phyloP scores from a whole-genome alignment of 805 yeast genomes.

The Kluyveromyces siamensis region DNA sequence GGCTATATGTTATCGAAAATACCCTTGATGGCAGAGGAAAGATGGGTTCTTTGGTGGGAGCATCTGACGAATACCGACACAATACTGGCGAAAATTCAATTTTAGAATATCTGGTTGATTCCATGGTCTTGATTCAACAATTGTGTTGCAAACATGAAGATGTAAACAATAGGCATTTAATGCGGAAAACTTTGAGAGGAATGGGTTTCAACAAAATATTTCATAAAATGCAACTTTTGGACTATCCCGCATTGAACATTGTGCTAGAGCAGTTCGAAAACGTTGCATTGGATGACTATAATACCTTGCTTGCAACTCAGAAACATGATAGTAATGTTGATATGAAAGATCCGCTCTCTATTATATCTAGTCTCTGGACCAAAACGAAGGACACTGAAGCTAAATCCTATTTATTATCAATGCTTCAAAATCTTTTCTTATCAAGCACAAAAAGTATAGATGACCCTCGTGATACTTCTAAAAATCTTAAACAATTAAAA shows the following conservation, averaged over 20 bases:
- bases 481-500: conserved; percentile 31
- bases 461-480: conserved; percentile 19
- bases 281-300: conserved; percentile 27
- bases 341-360: conserved; percentile 53
- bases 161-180: conserved; percentile 24
- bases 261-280: conserved; percentile 59
- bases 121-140: conserved; percentile 25
- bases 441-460: conserved; percentile 19
- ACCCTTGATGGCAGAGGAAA: conserved; percentile 81
- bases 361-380: conserved; percentile 41
- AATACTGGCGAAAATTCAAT: conserved; percentile 35
- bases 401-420: conserved; percentile 39
- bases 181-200: conserved; percentile 26
- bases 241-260: conserved; percentile 54
- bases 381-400: conserved; percentile 51
- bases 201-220: conserved; percentile 24
- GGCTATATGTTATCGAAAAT: conserved; percentile 58
- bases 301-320: conserved; percentile 17
- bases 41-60: conserved; percentile 87
- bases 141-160: conserved; percentile 22
- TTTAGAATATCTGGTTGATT: conserved; percentile 26
- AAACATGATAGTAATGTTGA: conserved; percentile 32
- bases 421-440: conserved; percentile 30
- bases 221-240: conserved; percentile 43
- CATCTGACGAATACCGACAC: conserved; percentile 66